Evolutionary conservation across 371 early-diverging fungal genomes (phyloP), one percentile per base, ranked within the genome.

Genomic region (Apophysomyces trapeziformis): DNA sequence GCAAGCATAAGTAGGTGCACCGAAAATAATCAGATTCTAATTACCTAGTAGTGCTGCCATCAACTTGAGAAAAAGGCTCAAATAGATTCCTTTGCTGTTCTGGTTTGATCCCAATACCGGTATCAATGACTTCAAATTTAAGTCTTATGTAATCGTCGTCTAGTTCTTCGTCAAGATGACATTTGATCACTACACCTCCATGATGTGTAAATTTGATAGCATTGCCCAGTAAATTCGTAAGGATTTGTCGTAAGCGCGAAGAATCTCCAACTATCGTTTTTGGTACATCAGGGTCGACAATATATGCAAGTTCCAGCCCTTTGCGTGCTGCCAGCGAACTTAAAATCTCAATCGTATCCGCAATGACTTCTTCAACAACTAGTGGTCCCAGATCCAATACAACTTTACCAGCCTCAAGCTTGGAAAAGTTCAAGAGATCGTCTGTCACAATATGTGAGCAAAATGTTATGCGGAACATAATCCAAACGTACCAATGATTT

Each of bases 191-290:
- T 9, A 88, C 83, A 35, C 80, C 77, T 4, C 88, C 89, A 26
- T 84, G 69, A 47, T 86, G 83, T 1, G 90, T 89, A 38, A 89
- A 89, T 68, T 89, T 89, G 68, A 89, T 84, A 2, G 90, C 88
- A 56, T 89, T 89, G 39, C 89, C 86, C 50, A 87, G 70, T 12
- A 82, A 63, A 26, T 82, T 82, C 12, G 80, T 77, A 46, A 82
- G 57, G 4, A 82, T 74, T 38, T 82, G 83, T 14, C 83, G 72
- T n/a, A 82, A 14, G 14, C 83, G 74, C 43, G 83, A 79, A 0
- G 80, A 76, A 43, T 82, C 83, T 5, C 78, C 75, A 7, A 72
- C 60, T 0, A 82, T 63, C 0, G 76, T 79, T 12, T 69, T 63
- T 32, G 87, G 87, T 0, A 85, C 86, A 21, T 80, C 66, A 0